These are phyloP conservation scores for Cryptococcus hybrid DNA, from an alignment of 1,284 basidiomycete species.

Conservation along the genomic window DNA sequence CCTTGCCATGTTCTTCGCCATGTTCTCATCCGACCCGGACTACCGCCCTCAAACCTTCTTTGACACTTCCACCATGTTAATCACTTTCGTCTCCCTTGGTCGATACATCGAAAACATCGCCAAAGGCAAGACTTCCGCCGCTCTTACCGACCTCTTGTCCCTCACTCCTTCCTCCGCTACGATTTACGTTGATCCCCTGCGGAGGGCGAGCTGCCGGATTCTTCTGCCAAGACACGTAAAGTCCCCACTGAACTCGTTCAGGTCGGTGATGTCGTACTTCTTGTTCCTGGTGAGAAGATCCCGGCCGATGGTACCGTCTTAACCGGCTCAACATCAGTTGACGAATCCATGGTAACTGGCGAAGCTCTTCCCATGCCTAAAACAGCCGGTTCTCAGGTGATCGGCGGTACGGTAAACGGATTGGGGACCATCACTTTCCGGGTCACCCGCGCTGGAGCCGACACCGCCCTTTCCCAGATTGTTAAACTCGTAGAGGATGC, in stretches of 20 bases:
- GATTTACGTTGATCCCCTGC: conserved; percentile 67
- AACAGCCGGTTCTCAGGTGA: conserved; percentile 74
- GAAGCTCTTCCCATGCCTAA: conserved; percentile 92
- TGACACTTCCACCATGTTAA: conserved; percentile 98
- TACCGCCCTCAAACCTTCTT: conserved; percentile 90
- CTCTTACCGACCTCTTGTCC: conserved; percentile 92
- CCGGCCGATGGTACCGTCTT: conserved; percentile 93
- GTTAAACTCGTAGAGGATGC: conserved; percentile 97
- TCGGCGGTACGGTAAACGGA: conserved; percentile 96
- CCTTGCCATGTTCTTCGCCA: conserved; percentile 65
- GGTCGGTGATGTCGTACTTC: conserved; percentile 88
- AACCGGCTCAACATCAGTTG: conserved; percentile 79
- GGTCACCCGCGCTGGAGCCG: conserved; percentile 91
- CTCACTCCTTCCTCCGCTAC: conserved; percentile 93
- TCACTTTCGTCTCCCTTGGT: conserved; percentile 95
- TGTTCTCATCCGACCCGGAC: conserved; percentile 57
- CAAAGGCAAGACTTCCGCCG: conserved; percentile 95
- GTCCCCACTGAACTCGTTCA: conserved; percentile 94
- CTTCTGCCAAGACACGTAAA: conserved; percentile 73
- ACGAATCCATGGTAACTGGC: conserved; percentile 97
- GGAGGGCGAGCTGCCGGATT: conserved; percentile 53
- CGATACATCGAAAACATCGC: conserved; percentile 95
- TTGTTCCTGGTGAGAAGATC: conserved; percentile 95
- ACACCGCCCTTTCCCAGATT: conserved; percentile 94
- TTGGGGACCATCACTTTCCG: conserved; percentile 93